Evolutionary conservation across 306 rosid genomes (phyloP), one percentile per base, ranked within the genome.

Genomic region (Rosa multiflora): DNA sequence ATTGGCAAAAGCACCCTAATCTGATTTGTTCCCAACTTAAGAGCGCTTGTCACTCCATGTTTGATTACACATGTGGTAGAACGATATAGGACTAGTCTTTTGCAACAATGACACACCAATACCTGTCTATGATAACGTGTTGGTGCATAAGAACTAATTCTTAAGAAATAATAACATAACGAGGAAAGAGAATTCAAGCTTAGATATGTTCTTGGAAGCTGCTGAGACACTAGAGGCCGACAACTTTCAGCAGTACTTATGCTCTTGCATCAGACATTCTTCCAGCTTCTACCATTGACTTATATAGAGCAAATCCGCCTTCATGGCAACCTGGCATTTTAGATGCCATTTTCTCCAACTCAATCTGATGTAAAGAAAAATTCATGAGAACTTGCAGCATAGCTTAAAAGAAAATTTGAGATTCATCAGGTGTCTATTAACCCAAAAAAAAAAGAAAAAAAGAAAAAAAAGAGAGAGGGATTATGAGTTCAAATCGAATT

Each of bases 251-350:
- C 82, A 61, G 78, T 44, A 42, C 17, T 77, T 76, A 47, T 59
- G 81, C 78, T 49, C 73, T 68, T 78, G 59, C 75, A 74, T 84
- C 84, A 88, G 82, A 74, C 82, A 76, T 62, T 84, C 83, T 86
- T 87, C 77, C 80, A 53, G 85, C 79, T 83, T 82, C 90, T 75
- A 88, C 86, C 97, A 92, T 92, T 88, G 83, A 61, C 83, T 89
- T 95, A 66, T 88, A 95, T 46, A 95, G 94, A 42, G 87, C 85
- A 62, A 89, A 87, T 79, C 97, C 99, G 39, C 99, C 99, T 77
- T 87, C 91, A 83, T 91, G 98, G 87, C 99, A 95, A 80, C 98
- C 97, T 21, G 99, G 97, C 99, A 95, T 95, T 82, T 75, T 86
- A 21, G 91, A 87, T 52, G 90, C n/a, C 96, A 86, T 90, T 81